Percentiles rank a stretch among this genome's conserved stretches.
phyloP scores from a whole-genome alignment of 2,329 filamentous ascomycete genomes.

The Talaromyces sp. region DNA sequence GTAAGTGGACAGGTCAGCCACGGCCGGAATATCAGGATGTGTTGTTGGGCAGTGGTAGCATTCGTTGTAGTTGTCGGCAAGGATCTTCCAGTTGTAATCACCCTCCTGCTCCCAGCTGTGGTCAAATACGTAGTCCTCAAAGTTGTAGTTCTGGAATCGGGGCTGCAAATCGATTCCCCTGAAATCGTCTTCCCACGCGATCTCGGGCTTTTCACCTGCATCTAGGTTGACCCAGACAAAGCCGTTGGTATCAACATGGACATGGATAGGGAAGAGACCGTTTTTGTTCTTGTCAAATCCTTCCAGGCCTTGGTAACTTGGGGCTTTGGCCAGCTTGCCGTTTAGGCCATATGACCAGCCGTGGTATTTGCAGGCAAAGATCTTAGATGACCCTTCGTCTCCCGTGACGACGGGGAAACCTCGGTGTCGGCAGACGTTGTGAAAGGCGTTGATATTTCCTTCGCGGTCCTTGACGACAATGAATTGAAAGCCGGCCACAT shows the following conservation, averaged over 20 bases:
- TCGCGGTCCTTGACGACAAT: conserved; percentile 49
- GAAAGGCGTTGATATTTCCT: conserved; percentile 54
- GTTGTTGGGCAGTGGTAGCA: conserved; percentile 27
- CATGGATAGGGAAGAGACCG: conserved; percentile 51
- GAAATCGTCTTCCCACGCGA: conserved; percentile 52
- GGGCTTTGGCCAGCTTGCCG: conserved; percentile 56
- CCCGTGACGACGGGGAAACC: conserved; percentile 54
- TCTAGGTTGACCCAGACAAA: conserved; percentile 60
- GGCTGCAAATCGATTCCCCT: conserved; percentile 44
- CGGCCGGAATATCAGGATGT: conserved; percentile 12
- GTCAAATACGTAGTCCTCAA: conserved; percentile 53
- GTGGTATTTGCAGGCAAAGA: conserved; percentile 57
- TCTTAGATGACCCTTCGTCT: conserved; percentile 44
- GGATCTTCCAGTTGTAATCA: conserved; percentile 58
- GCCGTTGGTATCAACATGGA: conserved; percentile 50
- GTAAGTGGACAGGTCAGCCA: conserved; percentile 55
- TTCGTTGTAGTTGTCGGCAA: conserved; percentile 61
- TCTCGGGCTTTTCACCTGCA: conserved; percentile 39
- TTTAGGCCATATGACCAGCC: conserved; percentile 57
- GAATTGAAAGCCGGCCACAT: conserved; percentile 55
- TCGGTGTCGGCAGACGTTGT: conserved; percentile 58
- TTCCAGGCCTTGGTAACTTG: conserved; percentile 51
- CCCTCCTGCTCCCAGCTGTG: conserved; percentile 56
- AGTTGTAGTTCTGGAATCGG: conserved; percentile 45
- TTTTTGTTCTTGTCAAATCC: conserved; percentile 55